Evolutionary conservation across 2,329 filamentous ascomycete species (phyloP).

Genomic region (Aschersonia sp.): DNA sequence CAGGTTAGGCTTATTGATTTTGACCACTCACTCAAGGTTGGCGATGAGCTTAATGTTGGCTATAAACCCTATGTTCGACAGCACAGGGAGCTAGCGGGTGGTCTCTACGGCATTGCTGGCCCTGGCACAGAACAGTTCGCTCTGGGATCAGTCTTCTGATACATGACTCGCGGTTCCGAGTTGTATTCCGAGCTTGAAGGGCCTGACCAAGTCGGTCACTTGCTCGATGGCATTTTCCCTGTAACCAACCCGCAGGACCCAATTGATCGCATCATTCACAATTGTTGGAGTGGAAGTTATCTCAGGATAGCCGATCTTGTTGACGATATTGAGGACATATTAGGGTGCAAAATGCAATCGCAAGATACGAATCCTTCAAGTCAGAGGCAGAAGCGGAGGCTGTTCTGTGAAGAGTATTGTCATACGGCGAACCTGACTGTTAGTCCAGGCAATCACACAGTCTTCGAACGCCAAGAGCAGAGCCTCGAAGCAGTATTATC

Average conservation of each 20-base stretch:
- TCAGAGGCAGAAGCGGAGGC: background rate
- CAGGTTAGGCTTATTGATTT: conserved; percentile 8
- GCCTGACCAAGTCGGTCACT: conserved; percentile 3
- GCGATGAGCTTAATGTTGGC: conserved; percentile 6
- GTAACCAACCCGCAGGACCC: conserved; percentile 2
- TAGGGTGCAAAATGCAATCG: background rate
- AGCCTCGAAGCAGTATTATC: background rate
- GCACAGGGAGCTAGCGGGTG: conserved; percentile 1
- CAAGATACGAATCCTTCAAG: too few relatives aligned
- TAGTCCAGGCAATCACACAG: background rate
- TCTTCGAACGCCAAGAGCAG: background rate
- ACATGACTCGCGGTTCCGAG: conserved; percentile 6
- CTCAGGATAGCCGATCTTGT: conserved; percentile 5
- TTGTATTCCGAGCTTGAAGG: conserved; percentile 7
- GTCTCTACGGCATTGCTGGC: conserved; percentile 5
- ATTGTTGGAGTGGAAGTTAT: conserved; percentile 6
- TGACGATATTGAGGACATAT: conserved; percentile 4
- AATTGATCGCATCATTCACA: conserved; percentile 7
- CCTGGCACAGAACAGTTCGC: conserved; percentile 8
- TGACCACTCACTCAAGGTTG: conserved; percentile 5
- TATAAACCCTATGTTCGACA: conserved; percentile 9
- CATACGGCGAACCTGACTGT: conserved; percentile 2
- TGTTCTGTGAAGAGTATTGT: background rate
- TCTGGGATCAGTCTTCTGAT: conserved; percentile 9
- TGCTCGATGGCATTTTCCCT: conserved; percentile 6